These are phyloP conservation scores for Puccinia triticina DNA, from an alignment of 1,284 basidiomycete species.

Conservation along the genomic window DNA sequence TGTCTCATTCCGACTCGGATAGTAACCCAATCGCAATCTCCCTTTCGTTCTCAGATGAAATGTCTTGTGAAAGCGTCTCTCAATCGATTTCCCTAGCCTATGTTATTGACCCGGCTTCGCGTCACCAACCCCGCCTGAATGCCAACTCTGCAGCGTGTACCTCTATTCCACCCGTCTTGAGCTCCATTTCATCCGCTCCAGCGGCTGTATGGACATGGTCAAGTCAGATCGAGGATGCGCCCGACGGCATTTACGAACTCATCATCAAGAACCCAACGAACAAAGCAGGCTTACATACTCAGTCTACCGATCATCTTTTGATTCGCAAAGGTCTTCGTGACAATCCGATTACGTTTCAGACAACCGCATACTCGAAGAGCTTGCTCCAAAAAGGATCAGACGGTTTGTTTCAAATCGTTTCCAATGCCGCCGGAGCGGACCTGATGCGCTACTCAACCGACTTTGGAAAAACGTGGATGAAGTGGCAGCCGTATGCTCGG, in stretches of 20 bases:
- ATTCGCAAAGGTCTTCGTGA: conserved; percentile 73
- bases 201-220: conserved; percentile 68
- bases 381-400: conserved; percentile 67
- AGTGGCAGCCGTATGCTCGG: conserved; percentile 76
- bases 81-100: conserved; percentile 67
- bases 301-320: conserved; percentile 74
- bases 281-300: conserved; percentile 62
- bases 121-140: conserved; percentile 62
- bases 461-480: conserved; percentile 80
- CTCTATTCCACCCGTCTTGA: conserved; percentile 64
- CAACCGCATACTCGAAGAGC: conserved; percentile 72
- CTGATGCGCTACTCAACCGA: conserved; percentile 80
- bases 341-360: conserved; percentile 81
- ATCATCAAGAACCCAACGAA: conserved; percentile 68
- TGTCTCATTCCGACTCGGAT: conserved; percentile 65
- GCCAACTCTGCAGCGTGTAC: conserved; percentile 70
- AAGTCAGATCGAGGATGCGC: conserved; percentile 71
- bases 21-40: conserved; percentile 69
- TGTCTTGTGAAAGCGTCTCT: conserved; percentile 74
- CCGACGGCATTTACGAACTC: conserved; percentile 78
- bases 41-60: conserved; percentile 75
- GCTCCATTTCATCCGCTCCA: conserved; percentile 62
- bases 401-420: conserved; percentile 71
- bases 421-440: conserved; percentile 82
- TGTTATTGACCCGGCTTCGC: conserved; percentile 43